Evolutionary conservation across 176 grass and related monocot species (phyloP).

Genomic region (Cenchrus americanus): DNA sequence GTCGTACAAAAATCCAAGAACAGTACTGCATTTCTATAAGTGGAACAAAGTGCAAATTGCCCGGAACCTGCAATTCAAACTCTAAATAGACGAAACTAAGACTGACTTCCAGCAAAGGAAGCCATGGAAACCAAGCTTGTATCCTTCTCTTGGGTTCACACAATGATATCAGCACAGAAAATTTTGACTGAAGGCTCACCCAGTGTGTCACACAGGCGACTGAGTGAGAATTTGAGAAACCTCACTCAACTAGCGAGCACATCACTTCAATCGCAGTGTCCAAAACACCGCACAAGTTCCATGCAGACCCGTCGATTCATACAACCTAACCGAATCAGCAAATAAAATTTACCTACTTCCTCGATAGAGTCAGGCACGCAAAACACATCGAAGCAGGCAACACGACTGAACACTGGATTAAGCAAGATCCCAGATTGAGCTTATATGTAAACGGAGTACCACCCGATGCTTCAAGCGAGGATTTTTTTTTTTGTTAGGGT

Average conservation of each 20-base stretch:
- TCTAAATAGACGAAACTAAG: not conserved
- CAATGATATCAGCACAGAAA: not conserved
- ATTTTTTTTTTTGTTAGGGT: not conserved
- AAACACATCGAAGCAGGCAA: not conserved
- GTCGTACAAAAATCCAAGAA: slow-evolving; percentile 8
- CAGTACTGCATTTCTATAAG: not conserved
- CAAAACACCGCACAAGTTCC: not conserved
- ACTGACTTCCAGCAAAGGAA: not conserved
- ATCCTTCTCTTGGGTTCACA: not conserved
- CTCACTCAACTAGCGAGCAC: not conserved
- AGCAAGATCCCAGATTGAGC: too few relatives aligned
- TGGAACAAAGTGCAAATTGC: not conserved
- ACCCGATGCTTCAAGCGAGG: not conserved
- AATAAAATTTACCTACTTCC: not conserved
- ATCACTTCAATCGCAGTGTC: not conserved
- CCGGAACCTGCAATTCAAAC: not conserved
- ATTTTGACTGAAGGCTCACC: not conserved
- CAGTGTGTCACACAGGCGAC: not conserved
- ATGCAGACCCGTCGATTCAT: not conserved
- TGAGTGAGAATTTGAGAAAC: not conserved
- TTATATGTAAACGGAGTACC: not conserved
- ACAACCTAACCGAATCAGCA: not conserved
- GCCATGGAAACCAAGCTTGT: not conserved
- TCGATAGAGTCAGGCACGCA: not conserved
- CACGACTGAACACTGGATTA: not conserved